phyloP scores from a whole-genome alignment of 371 early-diverging fungal genomes.

The Lichtheimia corymbifera region DNA sequence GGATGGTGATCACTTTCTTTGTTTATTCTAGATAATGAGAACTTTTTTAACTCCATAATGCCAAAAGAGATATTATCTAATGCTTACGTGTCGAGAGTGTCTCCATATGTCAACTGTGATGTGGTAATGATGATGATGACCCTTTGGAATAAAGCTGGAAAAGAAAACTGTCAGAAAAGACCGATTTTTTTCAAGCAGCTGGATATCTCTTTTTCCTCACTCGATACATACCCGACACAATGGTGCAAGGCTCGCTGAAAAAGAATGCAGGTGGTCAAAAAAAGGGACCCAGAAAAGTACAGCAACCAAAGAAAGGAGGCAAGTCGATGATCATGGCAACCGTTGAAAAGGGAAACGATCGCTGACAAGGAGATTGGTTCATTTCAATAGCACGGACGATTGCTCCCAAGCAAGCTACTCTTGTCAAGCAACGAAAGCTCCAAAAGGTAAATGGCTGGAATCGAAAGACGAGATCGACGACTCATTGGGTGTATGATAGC shows the following conservation, averaged over 20 bases:
- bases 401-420: constrained; percentile 59
- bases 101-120: neutral
- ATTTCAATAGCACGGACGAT: constrained; percentile 45
- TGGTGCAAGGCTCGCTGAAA: constrained; percentile 59
- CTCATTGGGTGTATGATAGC: constrained; percentile 24
- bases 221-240: constrained; percentile 9
- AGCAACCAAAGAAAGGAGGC: constrained; percentile 61
- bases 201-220: neutral
- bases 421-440: constrained; percentile 55
- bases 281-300: constrained; percentile 52
- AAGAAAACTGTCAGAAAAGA: neutral
- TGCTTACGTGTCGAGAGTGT: neutral
- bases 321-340: constrained; percentile 4
- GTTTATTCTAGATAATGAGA: too few species aligned
- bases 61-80: neutral
- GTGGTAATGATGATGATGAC: neutral
- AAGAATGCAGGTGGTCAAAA: constrained; percentile 42
- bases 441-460: constrained; percentile 44
- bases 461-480: neutral
- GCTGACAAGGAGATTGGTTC: neutral
- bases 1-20: too few species aligned
- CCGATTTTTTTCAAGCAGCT: neutral
- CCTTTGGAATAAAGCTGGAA: neutral
- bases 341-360: too few species aligned
- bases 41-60: neutral